These are phyloP conservation scores for Globisporangium lucens DNA, from an alignment of 352 stramenopile species.

Conservation along the genomic window DNA sequence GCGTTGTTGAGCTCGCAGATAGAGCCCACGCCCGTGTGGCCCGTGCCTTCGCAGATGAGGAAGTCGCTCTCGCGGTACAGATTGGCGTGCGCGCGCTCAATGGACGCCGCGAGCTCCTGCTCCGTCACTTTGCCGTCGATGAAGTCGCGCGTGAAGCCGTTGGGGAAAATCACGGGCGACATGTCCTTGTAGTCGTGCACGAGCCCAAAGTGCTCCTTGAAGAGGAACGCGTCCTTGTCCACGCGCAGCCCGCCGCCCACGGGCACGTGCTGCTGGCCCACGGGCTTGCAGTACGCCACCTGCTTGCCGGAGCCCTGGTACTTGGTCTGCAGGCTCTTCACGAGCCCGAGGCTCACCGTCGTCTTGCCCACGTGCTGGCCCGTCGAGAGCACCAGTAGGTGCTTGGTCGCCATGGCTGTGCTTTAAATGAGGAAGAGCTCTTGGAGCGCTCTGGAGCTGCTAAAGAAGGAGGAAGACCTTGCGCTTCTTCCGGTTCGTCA, in stretches of 20 bases:
- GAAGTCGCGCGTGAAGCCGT: constrained; percentile 96
- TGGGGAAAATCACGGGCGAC: constrained; percentile 96
- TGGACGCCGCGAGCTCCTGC: constrained; percentile 71
- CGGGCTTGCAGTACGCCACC: constrained; percentile 94
- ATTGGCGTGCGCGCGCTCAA: constrained; percentile 76
- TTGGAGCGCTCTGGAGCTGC: background rate
- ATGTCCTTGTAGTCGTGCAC: constrained; percentile 96
- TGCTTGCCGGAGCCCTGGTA: constrained; percentile 68
- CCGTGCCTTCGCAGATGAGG: constrained; percentile 94
- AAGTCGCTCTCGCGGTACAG: constrained; percentile 89
- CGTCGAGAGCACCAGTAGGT: constrained; percentile 87
- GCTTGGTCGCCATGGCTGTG: constrained; percentile 45
- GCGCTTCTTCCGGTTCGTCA: background rate
- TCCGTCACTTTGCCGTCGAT: constrained; percentile 95
- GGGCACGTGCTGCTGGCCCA: constrained; percentile 92
- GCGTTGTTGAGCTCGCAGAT: constrained; percentile 91
- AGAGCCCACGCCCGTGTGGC: constrained; percentile 88
- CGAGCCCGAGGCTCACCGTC: constrained; percentile 92
- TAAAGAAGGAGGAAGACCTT: background rate
- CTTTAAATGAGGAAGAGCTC: background rate
- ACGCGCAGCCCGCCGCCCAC: constrained; percentile 84
- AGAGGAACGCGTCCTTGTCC: constrained; percentile 92
- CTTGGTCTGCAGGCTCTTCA: constrained; percentile 91
- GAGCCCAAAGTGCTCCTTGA: constrained; percentile 96
- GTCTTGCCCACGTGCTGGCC: constrained; percentile 98